Evolutionary conservation across 345 rosid genomes (phyloP), one percentile per base, ranked within the genome.

Genomic region (Salix suchowensis): DNA sequence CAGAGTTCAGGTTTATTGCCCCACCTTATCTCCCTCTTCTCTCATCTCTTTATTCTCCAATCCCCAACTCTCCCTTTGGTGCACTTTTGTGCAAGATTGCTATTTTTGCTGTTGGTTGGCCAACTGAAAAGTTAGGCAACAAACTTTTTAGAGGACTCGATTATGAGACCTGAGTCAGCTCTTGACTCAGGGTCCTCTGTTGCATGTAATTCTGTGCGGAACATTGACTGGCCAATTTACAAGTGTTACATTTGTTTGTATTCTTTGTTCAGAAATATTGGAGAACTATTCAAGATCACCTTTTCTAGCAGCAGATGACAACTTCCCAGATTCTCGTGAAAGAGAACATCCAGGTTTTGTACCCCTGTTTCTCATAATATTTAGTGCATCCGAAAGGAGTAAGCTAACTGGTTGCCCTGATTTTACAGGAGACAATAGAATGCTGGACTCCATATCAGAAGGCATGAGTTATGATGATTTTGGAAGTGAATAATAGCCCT

Each of bases 281-380:
- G 98, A 91, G 87, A 89, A 84, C 85, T 94, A 94, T 54, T 87
- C 91, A 23, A 83, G 94, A 74, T 94, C 98, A 70, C 97, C 99
- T 13, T 94, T 88, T 86, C 85, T 92, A 75, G 89, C 79, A 28
- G 76, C 76, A 54, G 79, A 79, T 39, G 85, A 79, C 1, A 74
- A 50, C 60, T 79, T 79, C 11, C 74, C 67, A 52, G 84, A 71
- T 68, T 78, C 85, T 75, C 50, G 54, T 4, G 82, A 82, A 60
- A 75, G 77, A 79, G 85, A 82, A 67, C 61, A 58, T 52, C 80
- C 79, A 78, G 82, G 82, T 82, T 61, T 13, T 11, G 40, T 42
- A 0, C 46, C 46, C 46, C 14, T 42, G 13, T 11, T 42, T 10
- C 24, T 19, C 7, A 1, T 68, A 36, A 6, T 52, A 7, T 54